Conservation (phyloP, 1,284 basidiomycete species). For the Singerocomus rubriflavus region DNA sequence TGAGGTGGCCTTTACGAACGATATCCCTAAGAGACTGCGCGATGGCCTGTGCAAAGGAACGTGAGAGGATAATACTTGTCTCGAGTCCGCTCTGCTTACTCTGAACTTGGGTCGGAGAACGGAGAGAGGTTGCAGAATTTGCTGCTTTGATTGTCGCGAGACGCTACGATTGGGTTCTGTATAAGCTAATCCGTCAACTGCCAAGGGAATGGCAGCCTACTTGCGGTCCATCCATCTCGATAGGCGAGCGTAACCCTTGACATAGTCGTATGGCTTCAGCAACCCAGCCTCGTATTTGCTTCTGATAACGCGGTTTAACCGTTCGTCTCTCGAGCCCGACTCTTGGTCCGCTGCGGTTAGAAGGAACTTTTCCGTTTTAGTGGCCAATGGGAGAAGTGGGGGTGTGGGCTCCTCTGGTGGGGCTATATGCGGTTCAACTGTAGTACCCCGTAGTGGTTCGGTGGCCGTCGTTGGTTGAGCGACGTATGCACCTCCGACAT, state of each 20-base stretch:
- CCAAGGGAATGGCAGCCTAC: slow-evolving; percentile 39
- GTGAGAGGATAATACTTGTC: background rate
- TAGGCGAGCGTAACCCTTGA: slow-evolving; percentile 87
- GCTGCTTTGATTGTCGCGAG: slow-evolving; percentile 85
- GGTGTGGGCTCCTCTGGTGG: slow-evolving; percentile 29
- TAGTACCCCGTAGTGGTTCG: slow-evolving; percentile 13
- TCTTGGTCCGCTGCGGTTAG: slow-evolving; percentile 96
- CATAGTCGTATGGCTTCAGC: slow-evolving; percentile 94
- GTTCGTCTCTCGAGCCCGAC: slow-evolving; percentile 86
- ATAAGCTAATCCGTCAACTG: background rate
- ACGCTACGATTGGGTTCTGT: slow-evolving; percentile 47
- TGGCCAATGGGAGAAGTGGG: slow-evolving; percentile 60
- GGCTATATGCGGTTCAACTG: slow-evolving; percentile 17
- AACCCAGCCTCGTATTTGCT: slow-evolving; percentile 97
- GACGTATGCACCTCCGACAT: slow-evolving; percentile 14
- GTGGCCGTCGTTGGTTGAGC: slow-evolving; percentile 18
- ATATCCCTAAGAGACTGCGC: slow-evolving; percentile 89
- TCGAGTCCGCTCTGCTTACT: slow-evolving; percentile 39
- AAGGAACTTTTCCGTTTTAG: slow-evolving; percentile 84
- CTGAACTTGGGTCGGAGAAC: slow-evolving; percentile 93
- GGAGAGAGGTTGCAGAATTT: slow-evolving; percentile 86
- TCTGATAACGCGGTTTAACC: slow-evolving; percentile 88
- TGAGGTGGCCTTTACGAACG: slow-evolving; percentile 37
- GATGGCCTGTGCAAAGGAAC: slow-evolving; percentile 55
- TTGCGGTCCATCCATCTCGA: slow-evolving; percentile 95